Conservation (phyloP, 345 rosid species). For the Rubroshorea leprosula region DNA sequence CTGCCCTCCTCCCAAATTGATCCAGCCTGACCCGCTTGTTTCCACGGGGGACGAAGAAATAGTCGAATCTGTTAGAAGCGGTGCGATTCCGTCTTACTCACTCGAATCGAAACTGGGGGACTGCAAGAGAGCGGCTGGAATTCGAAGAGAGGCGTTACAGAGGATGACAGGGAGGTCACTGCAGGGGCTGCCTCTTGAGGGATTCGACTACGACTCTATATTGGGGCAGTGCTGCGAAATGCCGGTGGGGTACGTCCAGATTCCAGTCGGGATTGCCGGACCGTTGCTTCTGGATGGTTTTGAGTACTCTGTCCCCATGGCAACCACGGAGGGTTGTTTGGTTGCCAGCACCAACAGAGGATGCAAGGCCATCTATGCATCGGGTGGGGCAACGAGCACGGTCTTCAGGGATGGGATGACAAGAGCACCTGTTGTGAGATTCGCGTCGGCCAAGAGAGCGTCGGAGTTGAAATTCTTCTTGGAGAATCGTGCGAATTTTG, state of each 20-base stretch:
- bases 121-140: slow-evolving; percentile 60
- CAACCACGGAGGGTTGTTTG: slow-evolving; percentile 92
- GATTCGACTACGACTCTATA: slow-evolving; percentile 71
- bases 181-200: slow-evolving; percentile 68
- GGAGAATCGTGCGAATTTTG: slow-evolving; percentile 30
- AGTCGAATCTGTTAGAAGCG: slow-evolving; percentile 37
- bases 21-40: slow-evolving; percentile 27
- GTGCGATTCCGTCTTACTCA: slow-evolving; percentile 55
- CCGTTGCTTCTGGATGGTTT: slow-evolving; percentile 72
- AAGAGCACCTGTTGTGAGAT: slow-evolving; percentile 32
- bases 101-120: slow-evolving; percentile 80
- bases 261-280: slow-evolving; percentile 87
- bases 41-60: slow-evolving; percentile 33
- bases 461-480: slow-evolving; percentile 33
- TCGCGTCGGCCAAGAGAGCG: slow-evolving; percentile 22
- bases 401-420: slow-evolving; percentile 31
- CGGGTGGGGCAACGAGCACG: slow-evolving; percentile 52
- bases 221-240: slow-evolving; percentile 95
- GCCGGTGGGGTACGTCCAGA: slow-evolving; percentile 92
- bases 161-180: slow-evolving; percentile 66
- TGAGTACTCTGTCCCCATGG: slow-evolving; percentile 94
- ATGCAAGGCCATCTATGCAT: slow-evolving; percentile 65
- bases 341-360: slow-evolving; percentile 94
- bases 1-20: slow-evolving; percentile 17
- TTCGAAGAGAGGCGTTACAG: slow-evolving; percentile 79